Conservation (phyloP, 306 rosid species). For the Gleditsia sinensis region DNA sequence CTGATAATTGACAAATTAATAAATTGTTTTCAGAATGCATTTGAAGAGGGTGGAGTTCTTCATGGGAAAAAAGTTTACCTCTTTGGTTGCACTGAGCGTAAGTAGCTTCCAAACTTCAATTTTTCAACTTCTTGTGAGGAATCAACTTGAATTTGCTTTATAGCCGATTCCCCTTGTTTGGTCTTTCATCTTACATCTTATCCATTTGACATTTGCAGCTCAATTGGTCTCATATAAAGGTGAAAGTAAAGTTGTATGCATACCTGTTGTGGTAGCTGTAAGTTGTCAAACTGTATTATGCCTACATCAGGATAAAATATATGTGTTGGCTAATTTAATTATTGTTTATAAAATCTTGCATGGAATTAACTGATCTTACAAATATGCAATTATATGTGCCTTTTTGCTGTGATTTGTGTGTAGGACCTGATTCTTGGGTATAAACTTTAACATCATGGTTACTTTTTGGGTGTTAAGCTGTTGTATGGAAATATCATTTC, state of each 20-base stretch:
- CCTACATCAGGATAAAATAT: neutral
- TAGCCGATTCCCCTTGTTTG: neutral
- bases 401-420: neutral
- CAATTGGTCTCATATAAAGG: conserved; percentile 70
- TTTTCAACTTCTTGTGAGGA: neutral
- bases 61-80: conserved; percentile 74
- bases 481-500: neutral
- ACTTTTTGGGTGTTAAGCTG: neutral
- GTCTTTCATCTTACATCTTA: conserved; percentile 1
- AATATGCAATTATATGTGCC: neutral
- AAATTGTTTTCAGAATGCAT: conserved; percentile 54
- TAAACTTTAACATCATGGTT: neutral
- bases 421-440: neutral
- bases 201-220: conserved; percentile 55
- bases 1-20: conserved; percentile 18
- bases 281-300: conserved; percentile 39
- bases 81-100: conserved; percentile 82
- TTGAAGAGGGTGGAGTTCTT: conserved; percentile 77
- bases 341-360: neutral
- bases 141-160: neutral
- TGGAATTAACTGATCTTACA: neutral
- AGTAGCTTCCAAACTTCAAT: conserved; percentile 27
- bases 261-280: conserved; percentile 85
- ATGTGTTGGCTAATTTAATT: conserved; percentile 1
- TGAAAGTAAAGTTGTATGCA: conserved; percentile 69